Evolutionary conservation across 2,329 filamentous ascomycete species (phyloP).

Genomic region (Colletotrichum karsti): DNA sequence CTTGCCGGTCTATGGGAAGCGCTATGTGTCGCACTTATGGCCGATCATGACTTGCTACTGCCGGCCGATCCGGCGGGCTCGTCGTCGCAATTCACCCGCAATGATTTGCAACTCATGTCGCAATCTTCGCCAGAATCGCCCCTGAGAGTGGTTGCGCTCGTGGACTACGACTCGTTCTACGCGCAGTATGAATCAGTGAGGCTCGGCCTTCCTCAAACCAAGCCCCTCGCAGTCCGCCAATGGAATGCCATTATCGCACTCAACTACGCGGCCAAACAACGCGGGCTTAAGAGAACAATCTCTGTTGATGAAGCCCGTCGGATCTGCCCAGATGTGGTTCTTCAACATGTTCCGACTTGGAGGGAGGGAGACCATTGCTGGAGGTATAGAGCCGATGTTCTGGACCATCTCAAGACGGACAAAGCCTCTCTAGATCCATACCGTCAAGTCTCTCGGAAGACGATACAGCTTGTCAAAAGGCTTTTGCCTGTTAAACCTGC

Average conservation of each 20-base stretch:
- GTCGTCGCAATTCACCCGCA: not conserved
- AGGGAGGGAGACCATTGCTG: not conserved
- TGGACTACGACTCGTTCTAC: not conserved
- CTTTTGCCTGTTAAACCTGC: not conserved
- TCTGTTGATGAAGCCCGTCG: not conserved
- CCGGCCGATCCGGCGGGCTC: not conserved
- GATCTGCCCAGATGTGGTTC: not conserved
- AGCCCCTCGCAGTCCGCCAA: constrained; percentile 8
- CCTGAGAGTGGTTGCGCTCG: not conserved
- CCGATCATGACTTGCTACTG: not conserved
- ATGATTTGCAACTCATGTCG: not conserved
- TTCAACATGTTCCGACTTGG: not conserved
- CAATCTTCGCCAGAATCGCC: not conserved
- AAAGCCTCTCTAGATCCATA: constrained; percentile 5
- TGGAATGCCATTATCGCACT: constrained; percentile 17
- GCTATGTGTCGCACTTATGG: not conserved
- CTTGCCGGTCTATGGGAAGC: no score
- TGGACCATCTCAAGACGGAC: constrained; percentile 1
- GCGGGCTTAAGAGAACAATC: not conserved
- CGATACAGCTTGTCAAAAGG: not conserved
- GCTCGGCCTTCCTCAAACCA: constrained; percentile 42
- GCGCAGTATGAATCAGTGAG: constrained; percentile 40
- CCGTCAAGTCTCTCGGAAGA: not conserved
- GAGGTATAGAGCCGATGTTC: not conserved
- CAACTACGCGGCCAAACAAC: not conserved